These are phyloP conservation scores for Mollisiaceae sp. DNA, from an alignment of 2,329 filamentous ascomycete genomes.

Conservation along the genomic window DNA sequence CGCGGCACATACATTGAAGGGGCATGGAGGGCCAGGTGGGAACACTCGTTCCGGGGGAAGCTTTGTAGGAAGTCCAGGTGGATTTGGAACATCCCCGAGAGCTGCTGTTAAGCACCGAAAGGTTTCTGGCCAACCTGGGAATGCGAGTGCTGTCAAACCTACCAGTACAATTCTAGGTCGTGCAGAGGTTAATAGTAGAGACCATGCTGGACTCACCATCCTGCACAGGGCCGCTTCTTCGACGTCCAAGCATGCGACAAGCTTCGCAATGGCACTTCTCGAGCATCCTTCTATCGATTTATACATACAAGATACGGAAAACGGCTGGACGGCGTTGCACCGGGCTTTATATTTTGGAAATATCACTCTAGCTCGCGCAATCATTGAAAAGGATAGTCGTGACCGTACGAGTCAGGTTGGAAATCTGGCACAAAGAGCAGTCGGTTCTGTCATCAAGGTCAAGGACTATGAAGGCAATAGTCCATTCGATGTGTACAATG, in stretches of 20 bases:
- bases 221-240: slow-evolving; percentile 86
- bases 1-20: slow-evolving; percentile 57
- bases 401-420: slow-evolving; percentile 63
- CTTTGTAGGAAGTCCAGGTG: slow-evolving; percentile 41
- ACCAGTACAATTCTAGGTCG: slow-evolving; percentile 50
- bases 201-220: slow-evolving; percentile 80
- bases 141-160: slow-evolving; percentile 51
- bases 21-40: slow-evolving; percentile 50
- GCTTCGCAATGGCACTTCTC: slow-evolving; percentile 79
- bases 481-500: slow-evolving; percentile 89
- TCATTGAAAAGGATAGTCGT: slow-evolving; percentile 75
- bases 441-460: slow-evolving; percentile 80
- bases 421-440: slow-evolving; percentile 64
- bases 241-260: slow-evolving; percentile 67
- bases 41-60: slow-evolving; percentile 48
- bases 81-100: slow-evolving; percentile 55
- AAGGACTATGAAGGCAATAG: slow-evolving; percentile 96
- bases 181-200: slow-evolving; percentile 83
- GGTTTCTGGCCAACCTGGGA: slow-evolving; percentile 54
- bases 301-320: slow-evolving; percentile 86
- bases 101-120: slow-evolving; percentile 56
- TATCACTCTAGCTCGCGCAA: slow-evolving; percentile 79
- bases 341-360: slow-evolving; percentile 90
- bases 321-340: slow-evolving; percentile 94
- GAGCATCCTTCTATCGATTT: slow-evolving; percentile 84